phyloP scores from a whole-genome alignment of 169 alveolate genomes.

The Theileria parva region DNA sequence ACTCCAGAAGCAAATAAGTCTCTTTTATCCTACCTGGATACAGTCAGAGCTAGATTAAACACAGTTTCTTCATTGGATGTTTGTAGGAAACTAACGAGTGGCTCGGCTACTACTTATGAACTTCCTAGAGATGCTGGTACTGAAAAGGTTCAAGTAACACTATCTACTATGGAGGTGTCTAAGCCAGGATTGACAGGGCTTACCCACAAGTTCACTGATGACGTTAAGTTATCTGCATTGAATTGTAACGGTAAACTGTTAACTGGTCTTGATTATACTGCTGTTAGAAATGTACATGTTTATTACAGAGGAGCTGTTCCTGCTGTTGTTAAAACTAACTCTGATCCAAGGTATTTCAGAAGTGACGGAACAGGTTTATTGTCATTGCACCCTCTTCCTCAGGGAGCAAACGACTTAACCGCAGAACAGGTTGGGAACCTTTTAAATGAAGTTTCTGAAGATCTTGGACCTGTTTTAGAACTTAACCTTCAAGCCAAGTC shows the following conservation, averaged over 20 bases:
- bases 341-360: constrained; percentile 6
- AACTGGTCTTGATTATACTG: background rate
- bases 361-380: background rate
- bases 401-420: background rate
- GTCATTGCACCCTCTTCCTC: constrained; percentile 1
- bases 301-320: constrained; percentile 2
- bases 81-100: constrained; percentile 1
- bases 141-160: constrained; percentile 7
- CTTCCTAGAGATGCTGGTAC: background rate
- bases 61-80: constrained; percentile 15
- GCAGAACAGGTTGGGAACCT: background rate
- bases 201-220: constrained; percentile 2
- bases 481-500: background rate
- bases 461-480: background rate
- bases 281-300: background rate
- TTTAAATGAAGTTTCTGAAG: background rate
- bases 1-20: background rate
- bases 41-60: background rate
- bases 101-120: background rate
- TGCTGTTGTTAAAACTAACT: constrained; percentile 6
- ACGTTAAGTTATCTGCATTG: background rate
- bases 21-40: background rate
- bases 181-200: background rate
- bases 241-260: background rate
- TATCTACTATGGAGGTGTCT: background rate